Conservation (phyloP, 139 green algal species). For the Micractinium conductrix region DNA sequence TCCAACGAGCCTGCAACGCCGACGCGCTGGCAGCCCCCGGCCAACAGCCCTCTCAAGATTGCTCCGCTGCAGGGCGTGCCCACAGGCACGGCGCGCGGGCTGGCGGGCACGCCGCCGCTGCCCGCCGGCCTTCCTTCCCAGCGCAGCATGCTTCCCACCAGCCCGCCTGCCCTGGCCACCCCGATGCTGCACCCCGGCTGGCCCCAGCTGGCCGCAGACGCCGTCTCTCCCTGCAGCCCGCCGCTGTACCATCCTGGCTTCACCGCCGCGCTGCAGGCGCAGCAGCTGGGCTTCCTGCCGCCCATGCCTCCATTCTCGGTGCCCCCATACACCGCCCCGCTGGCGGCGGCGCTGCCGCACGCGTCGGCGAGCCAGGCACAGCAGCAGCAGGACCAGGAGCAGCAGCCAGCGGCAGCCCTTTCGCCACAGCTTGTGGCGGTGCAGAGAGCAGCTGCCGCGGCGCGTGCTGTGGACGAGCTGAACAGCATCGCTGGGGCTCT, state of each 20-base stretch:
- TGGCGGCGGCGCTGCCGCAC: neutral
- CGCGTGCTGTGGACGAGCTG: neutral
- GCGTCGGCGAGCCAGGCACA: neutral
- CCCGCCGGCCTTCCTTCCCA: too few relatives aligned
- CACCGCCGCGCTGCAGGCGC: neutral
- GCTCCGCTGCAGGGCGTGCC: neutral
- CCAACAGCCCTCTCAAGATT: neutral
- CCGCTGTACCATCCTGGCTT: neutral
- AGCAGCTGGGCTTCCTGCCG: neutral
- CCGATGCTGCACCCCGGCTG: neutral
- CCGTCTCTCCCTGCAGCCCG: neutral
- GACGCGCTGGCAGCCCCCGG: neutral
- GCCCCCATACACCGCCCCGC: neutral
- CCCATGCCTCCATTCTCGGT: too few relatives aligned
- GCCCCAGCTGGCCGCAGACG: too few relatives aligned
- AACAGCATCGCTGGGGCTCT: conserved; percentile 20
- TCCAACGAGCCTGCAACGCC: too few relatives aligned
- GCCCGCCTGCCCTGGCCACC: neutral
- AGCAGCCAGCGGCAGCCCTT: neutral
- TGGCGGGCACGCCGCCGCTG: neutral
- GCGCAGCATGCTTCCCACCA: too few relatives aligned
- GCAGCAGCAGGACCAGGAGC: neutral
- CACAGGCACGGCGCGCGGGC: too few relatives aligned
- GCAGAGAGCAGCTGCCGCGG: neutral
- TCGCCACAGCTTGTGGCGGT: neutral